Evolutionary conservation across 202 grass and related monocot species (phyloP).

Genomic region (Schoenoplectus triqueter): DNA sequence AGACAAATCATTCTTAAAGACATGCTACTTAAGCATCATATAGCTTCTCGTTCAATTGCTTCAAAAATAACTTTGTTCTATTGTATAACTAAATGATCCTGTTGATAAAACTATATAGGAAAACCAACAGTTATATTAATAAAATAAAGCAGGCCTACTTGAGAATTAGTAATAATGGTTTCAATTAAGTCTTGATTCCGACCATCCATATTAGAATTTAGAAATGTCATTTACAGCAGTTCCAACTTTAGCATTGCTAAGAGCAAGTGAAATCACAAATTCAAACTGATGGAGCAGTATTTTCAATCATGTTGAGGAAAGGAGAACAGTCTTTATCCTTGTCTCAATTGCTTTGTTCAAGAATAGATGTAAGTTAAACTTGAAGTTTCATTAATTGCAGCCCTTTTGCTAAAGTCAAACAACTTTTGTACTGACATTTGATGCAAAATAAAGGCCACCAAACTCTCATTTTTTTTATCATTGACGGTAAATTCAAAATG

Average conservation of each 20-base stretch:
- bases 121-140: background rate
- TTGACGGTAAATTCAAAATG: background rate
- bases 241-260: too few relatives aligned
- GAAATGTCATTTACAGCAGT: too few relatives aligned
- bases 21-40: background rate
- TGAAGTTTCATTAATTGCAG: background rate
- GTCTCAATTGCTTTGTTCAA: background rate
- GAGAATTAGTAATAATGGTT: too few relatives aligned
- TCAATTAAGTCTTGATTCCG: too few relatives aligned
- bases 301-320: background rate
- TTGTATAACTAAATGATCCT: background rate
- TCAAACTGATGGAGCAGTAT: too few relatives aligned
- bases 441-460: background rate
- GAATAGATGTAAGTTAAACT: background rate
- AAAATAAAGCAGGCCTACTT: too few relatives aligned
- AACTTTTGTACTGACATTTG: background rate
- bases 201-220: too few relatives aligned
- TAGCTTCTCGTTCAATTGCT: background rate
- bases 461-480: too few relatives aligned
- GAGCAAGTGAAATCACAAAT: too few relatives aligned
- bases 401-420: background rate
- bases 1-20: background rate
- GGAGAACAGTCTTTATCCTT: too few relatives aligned
- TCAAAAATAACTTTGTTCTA: background rate
- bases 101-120: too few relatives aligned